Base-by-base conservation (phyloP, 2,329 filamentous ascomycete species). In the Penicillium sp. region DNA sequence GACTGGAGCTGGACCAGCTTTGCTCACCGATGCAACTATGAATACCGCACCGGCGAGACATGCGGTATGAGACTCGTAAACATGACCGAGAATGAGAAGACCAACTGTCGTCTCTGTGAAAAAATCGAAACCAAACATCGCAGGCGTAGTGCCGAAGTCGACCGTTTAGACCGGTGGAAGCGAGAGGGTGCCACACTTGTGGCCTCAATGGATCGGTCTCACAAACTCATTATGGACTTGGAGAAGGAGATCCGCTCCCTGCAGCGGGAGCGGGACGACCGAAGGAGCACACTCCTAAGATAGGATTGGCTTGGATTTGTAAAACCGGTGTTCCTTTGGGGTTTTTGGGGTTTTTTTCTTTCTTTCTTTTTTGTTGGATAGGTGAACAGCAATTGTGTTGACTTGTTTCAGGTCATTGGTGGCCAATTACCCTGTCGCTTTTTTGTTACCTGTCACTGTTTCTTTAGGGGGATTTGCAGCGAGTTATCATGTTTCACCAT, bases 1-100 rank as follows among this genome's bases (percentile, higher is more conserved):
- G 93, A 91, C 83, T 96, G 89, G 88, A 91, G 92, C 77, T 97
- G 93, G 93, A 90, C 91, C 65, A 89, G 89, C 79, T 97, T 97
- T 81, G 87, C 90, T 65, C 86, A 93, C 76, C 93, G 96, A 74
- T 97, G 93, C 83, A 88, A 89, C 76, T 92, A 91, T 77, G 93
- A 97, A 76, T 96, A 96, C 79, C 90, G 93, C 65, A 96, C 90
- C 66, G 93, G 93, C 70, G 93, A 97, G 82, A 97, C 93, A 38
- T 97, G 93, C 78, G 93, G 93, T 61, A 88, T 96, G 79, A 96
- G 91, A 79, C 85, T 96, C 63, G 88, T 96, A 71, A 92, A 89
- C 80, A 80, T 86, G 67, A 93, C 90, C 27, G 81, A 85, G 63
- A 80, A 81, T 58, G 81, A 88, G 53, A 67, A 75, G 43, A 84